A percentile compares a stretch with the other conserved stretches of the same genome.
phyloP scores from a whole-genome alignment of 2,329 filamentous ascomycete species.

The Penicillium janthinellum region DNA sequence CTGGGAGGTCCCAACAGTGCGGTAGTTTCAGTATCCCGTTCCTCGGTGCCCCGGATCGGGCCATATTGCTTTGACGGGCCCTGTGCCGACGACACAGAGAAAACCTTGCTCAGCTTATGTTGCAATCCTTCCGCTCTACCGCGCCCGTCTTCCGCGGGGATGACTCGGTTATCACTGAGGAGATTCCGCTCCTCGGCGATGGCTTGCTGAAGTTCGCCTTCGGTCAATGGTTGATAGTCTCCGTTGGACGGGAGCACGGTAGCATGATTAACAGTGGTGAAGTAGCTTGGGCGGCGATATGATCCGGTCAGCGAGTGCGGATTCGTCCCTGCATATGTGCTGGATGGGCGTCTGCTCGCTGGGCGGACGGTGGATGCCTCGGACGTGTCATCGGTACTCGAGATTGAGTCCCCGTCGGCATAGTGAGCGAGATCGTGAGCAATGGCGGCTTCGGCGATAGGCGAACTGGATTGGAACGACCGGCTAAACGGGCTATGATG shows the following conservation, averaged over 20 bases:
- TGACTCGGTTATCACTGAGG: constrained; percentile 61
- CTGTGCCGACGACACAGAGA: constrained; percentile 21
- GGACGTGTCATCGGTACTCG: constrained; percentile 39
- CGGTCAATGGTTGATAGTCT: constrained; percentile 51
- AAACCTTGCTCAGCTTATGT: constrained; percentile 29
- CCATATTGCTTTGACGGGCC: constrained; percentile 15
- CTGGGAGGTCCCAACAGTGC: constrained; percentile 50
- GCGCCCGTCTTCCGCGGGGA: constrained; percentile 52
- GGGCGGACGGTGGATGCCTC: constrained; percentile 47
- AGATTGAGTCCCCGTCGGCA: constrained; percentile 57
- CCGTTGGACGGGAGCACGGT: constrained; percentile 61
- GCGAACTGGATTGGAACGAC: constrained; percentile 62
- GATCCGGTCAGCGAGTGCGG: constrained; percentile 59
- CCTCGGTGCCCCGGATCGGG: constrained; percentile 1
- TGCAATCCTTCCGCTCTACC: constrained; percentile 25
- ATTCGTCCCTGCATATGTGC: constrained; percentile 39
- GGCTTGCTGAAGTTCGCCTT: constrained; percentile 56
- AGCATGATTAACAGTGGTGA: constrained; percentile 71
- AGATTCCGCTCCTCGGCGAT: constrained; percentile 61
- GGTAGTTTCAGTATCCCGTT: constrained; percentile 48
- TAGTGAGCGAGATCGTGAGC: constrained; percentile 68
- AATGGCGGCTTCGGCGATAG: constrained; percentile 66
- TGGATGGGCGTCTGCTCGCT: constrained; percentile 40
- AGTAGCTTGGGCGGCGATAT: constrained; percentile 76
- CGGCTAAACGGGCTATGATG: constrained; percentile 35